A percentile compares a stretch with the other conserved stretches of the same genome.
Evolutionary conservation across 495 filamentous ascomycete species (phyloP).

Genomic region (Hypoxylon lienhwacheense): DNA sequence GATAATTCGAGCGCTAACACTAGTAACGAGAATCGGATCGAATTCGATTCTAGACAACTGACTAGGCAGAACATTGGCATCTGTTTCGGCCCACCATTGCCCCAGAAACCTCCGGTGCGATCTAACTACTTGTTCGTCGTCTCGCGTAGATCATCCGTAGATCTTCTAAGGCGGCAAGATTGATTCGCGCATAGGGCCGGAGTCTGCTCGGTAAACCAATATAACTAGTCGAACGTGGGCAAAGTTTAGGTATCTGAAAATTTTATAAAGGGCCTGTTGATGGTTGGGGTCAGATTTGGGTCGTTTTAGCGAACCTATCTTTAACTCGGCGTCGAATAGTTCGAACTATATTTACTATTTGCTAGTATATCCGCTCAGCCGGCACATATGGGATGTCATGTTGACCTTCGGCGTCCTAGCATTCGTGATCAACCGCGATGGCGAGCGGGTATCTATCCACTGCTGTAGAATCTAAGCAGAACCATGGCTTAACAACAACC

Average conservation of each 20-base stretch:
- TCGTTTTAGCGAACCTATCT: slow-evolving; percentile 1
- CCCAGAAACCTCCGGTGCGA: not conserved
- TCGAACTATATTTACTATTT: slow-evolving; percentile 10
- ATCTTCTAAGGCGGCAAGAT: slow-evolving; percentile 1
- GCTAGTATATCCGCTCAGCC: slow-evolving; percentile 11
- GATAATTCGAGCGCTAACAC: not conserved
- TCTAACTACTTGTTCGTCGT: slow-evolving; percentile 9
- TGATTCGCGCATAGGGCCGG: not conserved
- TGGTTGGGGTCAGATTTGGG: slow-evolving; percentile 3
- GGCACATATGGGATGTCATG: slow-evolving; percentile 16
- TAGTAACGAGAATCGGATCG: not conserved
- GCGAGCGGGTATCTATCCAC: slow-evolving; percentile 15
- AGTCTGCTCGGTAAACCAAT: not conserved
- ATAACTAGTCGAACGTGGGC: not conserved
- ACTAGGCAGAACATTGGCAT: not conserved
- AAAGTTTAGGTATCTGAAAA: not conserved
- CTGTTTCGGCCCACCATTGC: not conserved
- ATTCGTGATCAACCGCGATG: slow-evolving; percentile 12
- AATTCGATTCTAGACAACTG: not conserved
- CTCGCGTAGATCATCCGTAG: slow-evolving; percentile 5
- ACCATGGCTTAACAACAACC: slow-evolving; percentile 16
- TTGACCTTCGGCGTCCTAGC: slow-evolving; percentile 5
- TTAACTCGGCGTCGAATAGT: slow-evolving; percentile 10
- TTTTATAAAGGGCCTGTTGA: not conserved
- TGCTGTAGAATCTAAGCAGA: slow-evolving; percentile 11